Evolutionary conservation across 208 protist species (phyloP).

Genomic region (Leishmania lainsoni): DNA sequence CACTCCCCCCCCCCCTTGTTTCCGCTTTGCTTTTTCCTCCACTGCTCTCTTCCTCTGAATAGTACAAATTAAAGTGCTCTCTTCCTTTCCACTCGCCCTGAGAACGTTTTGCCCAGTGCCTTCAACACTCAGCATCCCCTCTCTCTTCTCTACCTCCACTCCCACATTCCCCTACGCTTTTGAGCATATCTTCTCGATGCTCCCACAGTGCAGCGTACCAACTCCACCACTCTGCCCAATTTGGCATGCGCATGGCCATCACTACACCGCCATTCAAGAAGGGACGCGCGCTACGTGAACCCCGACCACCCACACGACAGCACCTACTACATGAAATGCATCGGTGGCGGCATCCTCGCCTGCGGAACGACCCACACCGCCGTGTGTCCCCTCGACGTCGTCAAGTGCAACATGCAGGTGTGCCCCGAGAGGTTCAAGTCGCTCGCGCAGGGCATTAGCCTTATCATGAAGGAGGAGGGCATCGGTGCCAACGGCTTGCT

Average conservation of each 20-base stretch:
- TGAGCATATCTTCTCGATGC: not conserved
- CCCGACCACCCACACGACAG: conserved; percentile 65
- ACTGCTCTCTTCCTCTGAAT: not conserved
- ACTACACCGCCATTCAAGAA: conserved; percentile 34
- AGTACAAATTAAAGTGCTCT: not conserved
- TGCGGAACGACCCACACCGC: conserved; percentile 95
- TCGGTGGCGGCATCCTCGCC: conserved; percentile 92
- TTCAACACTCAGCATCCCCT: not conserved
- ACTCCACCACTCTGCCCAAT: not conserved
- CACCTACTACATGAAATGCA: conserved; percentile 93
- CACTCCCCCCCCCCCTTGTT: not conserved
- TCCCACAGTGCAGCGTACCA: not conserved
- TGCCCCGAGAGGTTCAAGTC: conserved; percentile 89
- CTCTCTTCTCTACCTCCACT: not conserved
- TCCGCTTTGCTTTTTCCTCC: not conserved
- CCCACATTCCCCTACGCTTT: not conserved
- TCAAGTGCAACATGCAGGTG: conserved; percentile 97
- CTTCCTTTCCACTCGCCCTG: not conserved
- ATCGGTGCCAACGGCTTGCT: conserved; percentile 70
- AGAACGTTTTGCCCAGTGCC: not conserved
- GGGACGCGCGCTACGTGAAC: conserved; percentile 83
- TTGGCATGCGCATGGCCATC: not conserved
- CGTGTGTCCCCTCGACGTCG: conserved; percentile 95
- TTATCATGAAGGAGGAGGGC: conserved; percentile 74
- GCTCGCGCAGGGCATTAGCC: conserved; percentile 64